Evolutionary conservation across 1,139 yeast species (phyloP).

Genomic region (Williopsis jadinii): DNA sequence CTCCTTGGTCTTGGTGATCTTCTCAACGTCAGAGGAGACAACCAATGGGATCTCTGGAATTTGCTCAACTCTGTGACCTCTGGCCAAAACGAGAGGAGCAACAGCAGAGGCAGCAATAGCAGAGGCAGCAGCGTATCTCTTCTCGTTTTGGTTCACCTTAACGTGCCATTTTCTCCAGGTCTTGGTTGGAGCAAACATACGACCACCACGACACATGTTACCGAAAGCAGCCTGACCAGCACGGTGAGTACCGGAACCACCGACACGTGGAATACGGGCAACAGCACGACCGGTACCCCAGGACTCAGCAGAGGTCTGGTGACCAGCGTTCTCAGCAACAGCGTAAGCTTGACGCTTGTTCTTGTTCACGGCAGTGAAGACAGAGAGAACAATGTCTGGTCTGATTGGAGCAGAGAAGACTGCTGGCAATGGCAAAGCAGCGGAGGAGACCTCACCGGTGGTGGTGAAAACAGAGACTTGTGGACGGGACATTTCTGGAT

Average conservation of each 20-base stretch:
- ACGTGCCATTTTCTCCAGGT: conserved; percentile 99
- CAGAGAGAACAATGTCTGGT: conserved; percentile 98
- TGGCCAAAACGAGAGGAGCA: conserved; percentile 96
- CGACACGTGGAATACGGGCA: conserved; percentile 99
- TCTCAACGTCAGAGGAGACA: conserved; percentile 89
- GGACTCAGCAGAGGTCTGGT: conserved; percentile 99
- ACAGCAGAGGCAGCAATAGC: conserved; percentile 99
- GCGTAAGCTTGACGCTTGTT: conserved; percentile 99
- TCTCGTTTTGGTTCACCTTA: conserved; percentile 99
- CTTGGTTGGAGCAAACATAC: conserved; percentile 99
- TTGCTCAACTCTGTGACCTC: conserved; percentile 99
- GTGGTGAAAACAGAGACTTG: conserved; percentile 93
- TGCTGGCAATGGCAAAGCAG: conserved; percentile 93
- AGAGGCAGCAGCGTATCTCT: conserved; percentile 99
- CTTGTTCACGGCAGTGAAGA: conserved; percentile 97
- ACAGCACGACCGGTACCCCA: conserved; percentile 99
- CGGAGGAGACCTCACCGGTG: conserved; percentile 79
- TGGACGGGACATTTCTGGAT: conserved; percentile 50
- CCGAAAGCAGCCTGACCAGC: conserved; percentile 99
- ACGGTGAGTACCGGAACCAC: conserved; percentile 99
- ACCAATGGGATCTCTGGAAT: conserved; percentile 98
- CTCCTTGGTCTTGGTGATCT: conserved; percentile 94
- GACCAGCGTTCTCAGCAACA: conserved; percentile 98
- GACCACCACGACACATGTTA: conserved; percentile 99
- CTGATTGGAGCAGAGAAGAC: conserved; percentile 99